Conservation (phyloP, 2,329 filamentous ascomycete genomes). For the Dendrostoma leiphaemia region DNA sequence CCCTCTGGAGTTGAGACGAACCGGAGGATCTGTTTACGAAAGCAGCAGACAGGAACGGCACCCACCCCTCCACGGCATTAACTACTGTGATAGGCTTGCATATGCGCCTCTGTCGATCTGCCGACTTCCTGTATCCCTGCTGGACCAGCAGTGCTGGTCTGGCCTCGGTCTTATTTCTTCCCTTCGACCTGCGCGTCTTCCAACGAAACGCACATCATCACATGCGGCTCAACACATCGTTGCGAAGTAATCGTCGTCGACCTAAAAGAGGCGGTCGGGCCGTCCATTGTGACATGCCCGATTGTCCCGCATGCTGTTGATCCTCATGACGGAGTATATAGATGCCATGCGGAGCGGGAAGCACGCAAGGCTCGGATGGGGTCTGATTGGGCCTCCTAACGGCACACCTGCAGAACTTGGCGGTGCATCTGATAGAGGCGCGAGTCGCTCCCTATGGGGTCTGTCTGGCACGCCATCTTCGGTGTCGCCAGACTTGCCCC, state of each 20-base stretch:
- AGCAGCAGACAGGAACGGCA: too few species aligned
- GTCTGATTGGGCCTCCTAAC: too few species aligned
- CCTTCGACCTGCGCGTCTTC: too few species aligned
- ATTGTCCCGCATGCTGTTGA: background rate
- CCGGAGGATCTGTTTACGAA: too few species aligned
- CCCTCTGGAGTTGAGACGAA: too few species aligned
- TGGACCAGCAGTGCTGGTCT: background rate
- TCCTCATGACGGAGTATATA: background rate
- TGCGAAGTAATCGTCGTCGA: too few species aligned
- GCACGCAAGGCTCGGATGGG: constrained; percentile 6
- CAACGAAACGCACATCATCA: too few species aligned
- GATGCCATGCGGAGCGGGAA: background rate
- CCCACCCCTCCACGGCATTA: too few species aligned
- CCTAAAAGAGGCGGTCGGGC: background rate
- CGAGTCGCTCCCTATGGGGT: too few species aligned
- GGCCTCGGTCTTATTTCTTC: background rate
- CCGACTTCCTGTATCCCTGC: background rate
- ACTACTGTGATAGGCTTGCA: background rate
- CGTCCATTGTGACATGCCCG: too few species aligned
- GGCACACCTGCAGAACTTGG: background rate
- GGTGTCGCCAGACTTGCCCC: background rate
- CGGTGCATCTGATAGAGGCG: background rate
- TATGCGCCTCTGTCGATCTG: background rate
- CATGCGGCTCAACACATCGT: too few species aligned
- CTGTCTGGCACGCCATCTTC: background rate